Evolutionary conservation across 768 basidiomycete species (phyloP), one percentile per base, ranked within the genome.

Genomic region (Pleurotus sapidus): DNA sequence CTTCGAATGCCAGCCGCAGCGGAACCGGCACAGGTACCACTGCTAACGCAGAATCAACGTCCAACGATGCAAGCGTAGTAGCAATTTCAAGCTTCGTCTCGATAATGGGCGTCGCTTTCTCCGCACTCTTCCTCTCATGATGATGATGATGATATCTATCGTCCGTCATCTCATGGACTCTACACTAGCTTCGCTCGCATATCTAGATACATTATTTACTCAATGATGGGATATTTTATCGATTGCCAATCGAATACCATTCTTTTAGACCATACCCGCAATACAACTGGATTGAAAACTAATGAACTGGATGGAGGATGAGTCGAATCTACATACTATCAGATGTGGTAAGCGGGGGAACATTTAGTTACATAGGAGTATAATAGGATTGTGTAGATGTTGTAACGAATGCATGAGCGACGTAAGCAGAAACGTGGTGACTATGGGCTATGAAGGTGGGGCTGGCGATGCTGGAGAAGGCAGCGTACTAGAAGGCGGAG

Each of bases 81-180:
- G 55, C 43, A 14, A 23, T 56, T 18, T 46, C 43, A 12, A 45
- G 55, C 34, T 42, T 40, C 46, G 46, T 56, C 17, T 46, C 43
- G 9, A 23, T 56, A 18, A 39, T 56, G 24, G 55, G 55, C 18
- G 55, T 56, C 34, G n/a, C 24, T 0, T 56, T 56, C 55, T 56
- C 55, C 34, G 55, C 55, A 27, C 55, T 56, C 12, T 56, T 56
- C 55, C 24, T 56, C 23, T 46, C 55, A 46, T 56, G 55, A 56
- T 46, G 39, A 20, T 20, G 30, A 34, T 34, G 30, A 9, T 9
- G 30, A 34, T 11, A 3, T 34, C 9, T 34, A 34, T 34, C 3
- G 30, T 34, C 30, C 30, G 9, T 34, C 30, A 34, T 34, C 8
- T 11, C 43, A 3, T 23, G 43, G 11, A 45, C 43, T 25, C 27